Percentiles rank a stretch among this genome's conserved stretches.
Conservation (phyloP, 208 protist species). For the Phytomonas sp. region DNA sequence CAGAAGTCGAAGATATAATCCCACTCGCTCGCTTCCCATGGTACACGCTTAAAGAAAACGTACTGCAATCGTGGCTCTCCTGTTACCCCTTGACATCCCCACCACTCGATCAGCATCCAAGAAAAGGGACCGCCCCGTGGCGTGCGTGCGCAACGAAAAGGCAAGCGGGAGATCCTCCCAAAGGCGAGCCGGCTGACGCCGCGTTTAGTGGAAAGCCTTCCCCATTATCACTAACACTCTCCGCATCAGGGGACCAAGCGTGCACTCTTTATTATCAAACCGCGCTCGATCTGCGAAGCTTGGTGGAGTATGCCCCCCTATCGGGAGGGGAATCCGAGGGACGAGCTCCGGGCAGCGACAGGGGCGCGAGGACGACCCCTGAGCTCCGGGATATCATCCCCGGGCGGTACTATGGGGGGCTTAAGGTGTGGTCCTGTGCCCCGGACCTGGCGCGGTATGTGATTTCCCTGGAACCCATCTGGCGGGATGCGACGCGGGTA, state of each 20-base stretch:
- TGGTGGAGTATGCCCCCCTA: not conserved
- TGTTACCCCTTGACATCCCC: not conserved
- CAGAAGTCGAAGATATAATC: not conserved
- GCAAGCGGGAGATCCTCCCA: not conserved
- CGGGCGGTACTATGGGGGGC: conserved; percentile 78
- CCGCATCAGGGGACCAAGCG: not conserved
- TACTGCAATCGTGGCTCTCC: not conserved
- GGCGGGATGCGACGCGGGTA: conserved; percentile 11
- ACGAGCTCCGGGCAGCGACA: not conserved
- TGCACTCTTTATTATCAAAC: conserved; percentile 37
- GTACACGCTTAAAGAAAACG: not conserved
- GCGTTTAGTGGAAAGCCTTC: not conserved
- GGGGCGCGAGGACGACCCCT: not conserved
- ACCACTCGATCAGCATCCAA: not conserved
- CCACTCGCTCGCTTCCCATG: not conserved
- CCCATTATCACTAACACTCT: not conserved
- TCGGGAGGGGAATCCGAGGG: not conserved
- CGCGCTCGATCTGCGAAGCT: conserved; percentile 15
- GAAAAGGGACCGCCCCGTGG: not conserved
- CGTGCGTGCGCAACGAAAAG: not conserved
- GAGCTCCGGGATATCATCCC: conserved; percentile 75
- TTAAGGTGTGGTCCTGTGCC: conserved; percentile 88
- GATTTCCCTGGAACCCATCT: conserved; percentile 24
- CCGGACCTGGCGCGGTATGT: conserved; percentile 50
- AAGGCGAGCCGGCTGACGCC: not conserved